A percentile compares a stretch with the other conserved stretches of the same genome.
Conservation (phyloP, 495 filamentous ascomycete species). For the Talaromyces adpressus region DNA sequence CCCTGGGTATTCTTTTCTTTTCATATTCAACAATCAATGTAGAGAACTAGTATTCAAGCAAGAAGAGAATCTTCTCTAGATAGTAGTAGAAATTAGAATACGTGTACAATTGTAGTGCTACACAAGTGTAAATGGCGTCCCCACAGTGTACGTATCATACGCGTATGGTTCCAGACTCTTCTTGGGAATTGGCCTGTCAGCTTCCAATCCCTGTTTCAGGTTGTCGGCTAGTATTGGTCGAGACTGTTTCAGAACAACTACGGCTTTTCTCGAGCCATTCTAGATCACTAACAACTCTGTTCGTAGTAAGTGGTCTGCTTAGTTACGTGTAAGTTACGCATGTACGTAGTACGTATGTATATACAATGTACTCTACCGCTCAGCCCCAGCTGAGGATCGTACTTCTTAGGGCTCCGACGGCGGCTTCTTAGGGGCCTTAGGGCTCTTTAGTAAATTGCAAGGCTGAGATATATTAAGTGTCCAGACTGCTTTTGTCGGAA, state of each 20-base stretch:
- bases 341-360: no score
- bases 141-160: not conserved
- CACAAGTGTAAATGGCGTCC: not conserved
- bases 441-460: not conserved
- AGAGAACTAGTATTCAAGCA: not conserved
- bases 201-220: not conserved
- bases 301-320: no score
- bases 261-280: no score
- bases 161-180: not conserved
- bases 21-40: not conserved
- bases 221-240: not conserved
- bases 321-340: no score
- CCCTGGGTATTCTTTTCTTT: not conserved
- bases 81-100: no score
- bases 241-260: no score
- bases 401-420: not conserved
- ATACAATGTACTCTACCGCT: not conserved
- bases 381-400: not conserved
- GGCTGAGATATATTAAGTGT: not conserved
- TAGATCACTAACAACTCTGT: no score
- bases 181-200: no score
- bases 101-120: no score
- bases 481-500: no score
- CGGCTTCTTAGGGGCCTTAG: not conserved
- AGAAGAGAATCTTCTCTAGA: not conserved